Base-by-base conservation (phyloP, 306 rosid genomes). In the Benincasa hispida region DNA sequence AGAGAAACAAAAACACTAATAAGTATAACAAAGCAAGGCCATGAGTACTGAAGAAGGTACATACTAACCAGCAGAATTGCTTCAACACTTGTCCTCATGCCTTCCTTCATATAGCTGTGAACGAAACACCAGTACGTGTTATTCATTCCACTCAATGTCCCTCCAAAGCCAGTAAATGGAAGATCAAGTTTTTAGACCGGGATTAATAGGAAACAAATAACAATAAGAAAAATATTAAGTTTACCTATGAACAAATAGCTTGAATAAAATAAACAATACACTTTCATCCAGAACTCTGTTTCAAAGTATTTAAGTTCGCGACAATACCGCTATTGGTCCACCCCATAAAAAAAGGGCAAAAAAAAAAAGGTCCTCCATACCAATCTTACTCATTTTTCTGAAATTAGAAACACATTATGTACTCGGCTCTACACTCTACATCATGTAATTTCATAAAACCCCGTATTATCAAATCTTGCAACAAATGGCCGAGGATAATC, bases 61-160 rank as follows among this genome's bases (percentile, higher is more conserved):
- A 22, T 15, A 63, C 90, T 39, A 82, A 95, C 99, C 90, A 95
- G 86, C 70, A 95, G 87, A 86, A 95, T 92, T 39, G 96, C 99
- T 82, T 92, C 99, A 0, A 95, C 99, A 50, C 99, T 95, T 35
- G 96, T 92, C 84, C 99, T 86, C 99, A 92, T 92, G 45, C 99
- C 99, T 78, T 95, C 99, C 78, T 95, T 95, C 96, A 90, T 89
- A 67, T 95, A 95, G 77, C 99, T 95, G 89, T 70, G 42, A 25
- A 76, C 55, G 69, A 47, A 12, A 84, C 18, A 77, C 47, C 35
- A 39, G 50, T 41, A 54, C 54, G 17, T 66, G 22, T 56, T 24
- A 75, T 32, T 53, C 39, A 41, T 60, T 42, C 50, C n/a, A 34
- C 9, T 32, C 2, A 13, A 47, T 15, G 12, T 8, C 42, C 14